Evolutionary conservation across 2,329 filamentous ascomycete species (phyloP).

Genomic region (Fonsecaea erecta): DNA sequence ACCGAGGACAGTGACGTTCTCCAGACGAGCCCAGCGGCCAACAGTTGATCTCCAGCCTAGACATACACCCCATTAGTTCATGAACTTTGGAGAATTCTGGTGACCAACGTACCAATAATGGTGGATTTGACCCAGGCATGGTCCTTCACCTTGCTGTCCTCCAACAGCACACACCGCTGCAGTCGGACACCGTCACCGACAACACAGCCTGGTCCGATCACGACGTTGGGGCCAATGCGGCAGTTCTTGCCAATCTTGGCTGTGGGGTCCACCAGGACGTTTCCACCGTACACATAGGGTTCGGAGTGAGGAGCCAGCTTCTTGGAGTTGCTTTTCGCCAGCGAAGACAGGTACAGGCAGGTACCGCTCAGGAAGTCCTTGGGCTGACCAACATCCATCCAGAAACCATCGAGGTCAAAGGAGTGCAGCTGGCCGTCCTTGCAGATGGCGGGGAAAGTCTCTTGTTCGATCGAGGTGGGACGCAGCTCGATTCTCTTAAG

Average conservation of each 20-base stretch:
- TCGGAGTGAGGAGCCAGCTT: conserved; percentile 74
- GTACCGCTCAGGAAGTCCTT: conserved; percentile 98
- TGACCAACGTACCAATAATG: conserved; percentile 68
- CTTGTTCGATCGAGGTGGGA: conserved; percentile 96
- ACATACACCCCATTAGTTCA: neutral
- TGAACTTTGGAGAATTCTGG: neutral
- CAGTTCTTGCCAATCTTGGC: conserved; percentile 99
- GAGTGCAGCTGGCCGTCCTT: conserved; percentile 90
- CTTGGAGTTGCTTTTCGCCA: conserved; percentile 88
- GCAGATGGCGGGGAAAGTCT: conserved; percentile 95
- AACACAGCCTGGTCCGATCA: conserved; percentile 89
- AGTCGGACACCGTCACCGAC: conserved; percentile 92
- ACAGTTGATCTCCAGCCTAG: conserved; percentile 92
- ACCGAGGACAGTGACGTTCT: conserved; percentile 97
- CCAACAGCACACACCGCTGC: conserved; percentile 87
- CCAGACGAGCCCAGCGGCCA: conserved; percentile 91
- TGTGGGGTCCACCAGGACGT: conserved; percentile 90
- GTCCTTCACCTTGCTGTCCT: conserved; percentile 93
- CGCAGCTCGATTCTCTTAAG: conserved; percentile 91
- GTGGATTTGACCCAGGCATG: conserved; percentile 99
- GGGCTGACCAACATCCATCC: conserved; percentile 99
- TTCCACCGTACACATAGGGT: conserved; percentile 86
- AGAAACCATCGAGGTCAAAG: conserved; percentile 95
- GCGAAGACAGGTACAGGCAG: conserved; percentile 91
- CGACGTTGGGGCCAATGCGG: conserved; percentile 95